Percentiles rank a stretch among this genome's conserved stretches.
These are phyloP conservation scores for Phytopythium montanum DNA, from an alignment of 352 stramenopile genomes.

Conservation along the genomic window DNA sequence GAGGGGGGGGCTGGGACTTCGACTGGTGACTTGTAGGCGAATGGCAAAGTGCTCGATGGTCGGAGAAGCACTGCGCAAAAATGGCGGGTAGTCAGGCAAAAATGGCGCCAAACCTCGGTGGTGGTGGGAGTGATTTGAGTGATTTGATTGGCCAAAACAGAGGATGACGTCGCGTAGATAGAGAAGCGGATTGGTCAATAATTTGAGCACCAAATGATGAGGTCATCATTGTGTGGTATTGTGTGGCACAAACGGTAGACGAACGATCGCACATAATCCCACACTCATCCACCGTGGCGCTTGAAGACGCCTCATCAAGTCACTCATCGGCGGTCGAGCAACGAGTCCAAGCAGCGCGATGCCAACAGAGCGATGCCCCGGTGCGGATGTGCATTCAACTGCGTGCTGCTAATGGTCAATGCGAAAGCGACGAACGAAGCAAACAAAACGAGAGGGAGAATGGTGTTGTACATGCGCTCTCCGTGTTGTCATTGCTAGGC, in stretches of 20 bases:
- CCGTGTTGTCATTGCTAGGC: neutral
- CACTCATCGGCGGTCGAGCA: too few relatives aligned
- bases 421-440: too few relatives aligned
- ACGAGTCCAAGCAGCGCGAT: too few relatives aligned
- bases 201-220: conserved; percentile 1
- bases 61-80: conserved; percentile 7
- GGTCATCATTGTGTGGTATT: neutral
- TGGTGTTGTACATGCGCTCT: neutral
- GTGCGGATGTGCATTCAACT: too few relatives aligned
- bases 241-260: neutral
- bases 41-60: conserved; percentile 14
- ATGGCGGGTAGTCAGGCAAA: neutral
- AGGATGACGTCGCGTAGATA: neutral
- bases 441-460: too few relatives aligned
- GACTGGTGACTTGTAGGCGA: conserved; percentile 2
- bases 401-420: too few relatives aligned
- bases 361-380: too few relatives aligned
- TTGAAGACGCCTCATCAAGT: neutral
- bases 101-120: conserved; percentile 1
- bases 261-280: neutral
- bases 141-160: neutral
- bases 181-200: neutral
- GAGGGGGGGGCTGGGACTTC: neutral
- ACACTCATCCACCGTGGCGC: neutral
- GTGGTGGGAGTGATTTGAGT: neutral